Evolutionary conservation across 805 yeast species (phyloP).

Genomic region (Isabelozyma gotoi): DNA sequence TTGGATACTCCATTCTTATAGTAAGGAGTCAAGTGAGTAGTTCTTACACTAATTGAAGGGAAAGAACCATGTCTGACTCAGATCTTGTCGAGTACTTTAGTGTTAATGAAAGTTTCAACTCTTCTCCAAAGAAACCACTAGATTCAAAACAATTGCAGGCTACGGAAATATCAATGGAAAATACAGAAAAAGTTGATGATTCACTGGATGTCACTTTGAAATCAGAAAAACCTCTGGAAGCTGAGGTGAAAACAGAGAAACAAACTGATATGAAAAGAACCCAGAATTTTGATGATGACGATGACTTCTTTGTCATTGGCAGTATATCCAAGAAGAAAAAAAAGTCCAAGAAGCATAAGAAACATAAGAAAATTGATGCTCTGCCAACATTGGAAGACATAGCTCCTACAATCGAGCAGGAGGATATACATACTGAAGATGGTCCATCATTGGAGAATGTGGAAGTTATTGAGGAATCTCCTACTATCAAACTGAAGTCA

Average conservation of each 20-base stretch:
- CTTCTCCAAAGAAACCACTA: neutral
- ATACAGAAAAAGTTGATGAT: too few species aligned
- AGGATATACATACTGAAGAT: neutral
- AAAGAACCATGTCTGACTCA: neutral
- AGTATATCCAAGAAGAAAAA: conserved; percentile 10
- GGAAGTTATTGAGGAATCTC: too few species aligned
- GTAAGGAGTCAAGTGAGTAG: too few species aligned
- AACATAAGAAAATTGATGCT: neutral
- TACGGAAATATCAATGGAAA: too few species aligned
- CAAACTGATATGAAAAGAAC: neutral
- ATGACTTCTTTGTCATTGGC: conserved; percentile 30
- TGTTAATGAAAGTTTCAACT: conserved; percentile 1
- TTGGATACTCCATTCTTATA: too few species aligned
- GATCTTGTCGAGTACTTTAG: conserved; percentile 1
- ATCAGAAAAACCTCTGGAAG: neutral
- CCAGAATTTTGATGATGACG: conserved; percentile 24
- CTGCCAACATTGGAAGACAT: neutral
- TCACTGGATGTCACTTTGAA: neutral
- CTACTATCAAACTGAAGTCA: neutral
- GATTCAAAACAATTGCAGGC: too few species aligned
- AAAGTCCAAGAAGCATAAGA: conserved; percentile 11
- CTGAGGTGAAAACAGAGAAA: neutral
- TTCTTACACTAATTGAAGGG: neutral
- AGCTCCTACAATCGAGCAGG: neutral
- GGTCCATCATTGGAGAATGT: too few species aligned